A percentile compares a stretch with the other conserved stretches of the same genome.
phyloP scores from a whole-genome alignment of 2,329 filamentous ascomycete species.

The Nakataea oryzae region DNA sequence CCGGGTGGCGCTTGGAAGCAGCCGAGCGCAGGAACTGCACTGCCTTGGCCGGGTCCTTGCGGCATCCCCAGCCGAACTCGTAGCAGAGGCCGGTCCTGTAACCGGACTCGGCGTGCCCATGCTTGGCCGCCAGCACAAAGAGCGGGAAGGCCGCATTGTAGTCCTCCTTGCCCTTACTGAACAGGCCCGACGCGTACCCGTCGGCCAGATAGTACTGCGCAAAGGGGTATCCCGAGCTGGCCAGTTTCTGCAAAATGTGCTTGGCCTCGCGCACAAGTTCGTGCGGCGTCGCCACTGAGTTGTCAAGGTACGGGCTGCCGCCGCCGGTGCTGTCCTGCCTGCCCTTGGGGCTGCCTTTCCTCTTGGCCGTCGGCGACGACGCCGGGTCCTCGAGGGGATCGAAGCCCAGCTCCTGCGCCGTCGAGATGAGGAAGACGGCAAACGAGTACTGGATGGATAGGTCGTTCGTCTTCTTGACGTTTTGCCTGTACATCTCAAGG shows the following conservation, averaged over 20 bases:
- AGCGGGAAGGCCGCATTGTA: constrained; percentile 85
- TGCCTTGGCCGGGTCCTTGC: constrained; percentile 81
- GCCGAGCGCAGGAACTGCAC: constrained; percentile 87
- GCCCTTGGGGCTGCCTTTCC: constrained; percentile 34
- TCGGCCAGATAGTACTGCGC: constrained; percentile 97
- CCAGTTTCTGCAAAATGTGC: constrained; percentile 74
- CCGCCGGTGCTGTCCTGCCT: constrained; percentile 34
- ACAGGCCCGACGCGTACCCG: constrained; percentile 86
- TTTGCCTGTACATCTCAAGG: constrained; percentile 92
- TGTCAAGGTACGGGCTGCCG: constrained; percentile 35
- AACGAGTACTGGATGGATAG: constrained; percentile 90
- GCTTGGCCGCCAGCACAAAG: constrained; percentile 88
- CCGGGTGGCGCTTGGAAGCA: constrained; percentile 88
- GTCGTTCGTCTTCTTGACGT: constrained; percentile 95
- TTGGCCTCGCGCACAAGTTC: constrained; percentile 80
- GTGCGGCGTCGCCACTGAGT: constrained; percentile 40
- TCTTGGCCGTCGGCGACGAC: constrained; percentile 20
- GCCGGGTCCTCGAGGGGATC: constrained; percentile 37
- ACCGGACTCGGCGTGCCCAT: constrained; percentile 91
- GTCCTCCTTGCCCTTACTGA: constrained; percentile 90
- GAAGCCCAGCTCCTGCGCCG: constrained; percentile 67
- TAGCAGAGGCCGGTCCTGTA: constrained; percentile 92
- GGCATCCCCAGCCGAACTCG: constrained; percentile 95
- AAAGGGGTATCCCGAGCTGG: constrained; percentile 86
- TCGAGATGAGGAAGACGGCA: constrained; percentile 85